Evolutionary conservation across 805 yeast species (phyloP), one percentile per base, ranked within the genome.

Genomic region (Candida ortonii): DNA sequence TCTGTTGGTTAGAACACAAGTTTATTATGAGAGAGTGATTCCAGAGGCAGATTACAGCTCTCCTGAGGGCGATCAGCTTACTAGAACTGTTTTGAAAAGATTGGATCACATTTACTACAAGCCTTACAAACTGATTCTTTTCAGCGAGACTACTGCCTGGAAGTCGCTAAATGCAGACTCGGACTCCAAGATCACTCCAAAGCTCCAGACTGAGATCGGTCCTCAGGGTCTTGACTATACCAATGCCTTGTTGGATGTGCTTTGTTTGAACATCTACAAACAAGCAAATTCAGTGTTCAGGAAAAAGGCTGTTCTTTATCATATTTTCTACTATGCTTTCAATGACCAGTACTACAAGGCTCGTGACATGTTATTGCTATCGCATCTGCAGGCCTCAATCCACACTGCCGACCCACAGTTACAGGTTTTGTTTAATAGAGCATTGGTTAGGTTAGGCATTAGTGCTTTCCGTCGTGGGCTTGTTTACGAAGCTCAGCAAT

Each of bases 381-480:
- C 96, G 14, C 93, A 88, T 59, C 67, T 88, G 53, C 95, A 86
- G 68, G 70, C 84, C 19, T 71, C 83, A 28, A 86, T 90, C 50
- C 86, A 85, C 61, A 75, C 80, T 31, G 82, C 95, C 21, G 97
- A 90, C 52, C 78, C 94, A 21, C 67, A 80, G 22, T 66, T 90
- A 49, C 98, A 93, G 72, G 88, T 93, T 36, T 72, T 87, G 51
- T 93, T 87, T 74, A 93, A 93, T 73, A 77, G 99, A 62, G 88
- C 96, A 12, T 74, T 93, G 44, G 97, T 87, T 44, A 98, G 93
- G 66, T 75, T 94, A 45, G 99, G 98, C 40, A 74, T 93, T 48
- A 80, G 94, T 61, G 97, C 98, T 11, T 93, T 93, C 80, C 80
- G 96, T 61, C 65, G 76, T 33, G 97, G 97, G 15, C 72, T 84